Evolutionary conservation across 441 rosid species (phyloP).

Genomic region (California macrophylla): DNA sequence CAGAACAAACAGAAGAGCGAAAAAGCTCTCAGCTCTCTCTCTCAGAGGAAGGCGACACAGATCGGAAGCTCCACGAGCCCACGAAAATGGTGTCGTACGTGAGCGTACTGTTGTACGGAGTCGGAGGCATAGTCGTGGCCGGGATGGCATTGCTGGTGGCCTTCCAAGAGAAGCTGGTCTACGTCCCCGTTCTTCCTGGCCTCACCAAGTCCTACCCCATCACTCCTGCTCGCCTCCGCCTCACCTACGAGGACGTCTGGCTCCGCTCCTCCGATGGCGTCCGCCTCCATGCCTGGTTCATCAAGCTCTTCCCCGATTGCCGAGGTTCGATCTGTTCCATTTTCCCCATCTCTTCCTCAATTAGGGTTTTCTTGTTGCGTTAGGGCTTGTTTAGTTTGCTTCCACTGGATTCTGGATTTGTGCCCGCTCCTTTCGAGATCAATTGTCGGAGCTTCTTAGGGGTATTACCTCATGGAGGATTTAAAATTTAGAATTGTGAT

Average conservation of each 20-base stretch:
- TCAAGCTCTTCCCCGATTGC: slow-evolving; percentile 71
- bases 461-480: no score
- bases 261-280: slow-evolving; percentile 81
- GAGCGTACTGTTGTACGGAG: slow-evolving; percentile 67
- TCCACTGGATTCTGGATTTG: not conserved
- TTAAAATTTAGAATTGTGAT: not conserved
- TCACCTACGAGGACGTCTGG: slow-evolving; percentile 85
- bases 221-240: slow-evolving; percentile 71
- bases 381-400: not conserved
- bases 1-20: not conserved
- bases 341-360: not conserved
- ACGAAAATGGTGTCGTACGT: slow-evolving; percentile 60
- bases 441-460: not conserved
- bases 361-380: not conserved
- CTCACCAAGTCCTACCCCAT: slow-evolving; percentile 73
- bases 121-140: slow-evolving; percentile 71
- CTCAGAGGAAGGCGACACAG: not conserved
- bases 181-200: slow-evolving; percentile 91
- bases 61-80: not conserved
- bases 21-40: not conserved
- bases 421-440: not conserved
- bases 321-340: slow-evolving; percentile 38
- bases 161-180: slow-evolving; percentile 84
- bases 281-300: slow-evolving; percentile 93
- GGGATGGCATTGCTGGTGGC: slow-evolving; percentile 88